A percentile compares a stretch with the other conserved stretches of the same genome.
phyloP scores from a whole-genome alignment of 345 rosid genomes.

The Sisymbrium altissimum region DNA sequence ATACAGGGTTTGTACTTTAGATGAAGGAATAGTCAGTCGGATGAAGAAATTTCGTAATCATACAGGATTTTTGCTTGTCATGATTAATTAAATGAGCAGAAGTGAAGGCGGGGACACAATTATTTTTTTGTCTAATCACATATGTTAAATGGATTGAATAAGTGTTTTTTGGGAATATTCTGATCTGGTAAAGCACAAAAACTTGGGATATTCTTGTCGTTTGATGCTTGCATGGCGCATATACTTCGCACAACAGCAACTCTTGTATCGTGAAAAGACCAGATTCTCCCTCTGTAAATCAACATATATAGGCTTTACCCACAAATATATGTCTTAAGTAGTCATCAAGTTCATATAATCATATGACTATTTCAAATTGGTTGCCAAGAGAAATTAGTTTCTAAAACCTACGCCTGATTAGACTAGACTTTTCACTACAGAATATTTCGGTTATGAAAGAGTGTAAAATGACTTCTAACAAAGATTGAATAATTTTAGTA shows the following conservation, averaged over 20 bases:
- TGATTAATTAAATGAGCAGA: not conserved
- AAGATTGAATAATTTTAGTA: not conserved
- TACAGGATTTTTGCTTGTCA: not conserved
- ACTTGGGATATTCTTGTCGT: constrained; percentile 29
- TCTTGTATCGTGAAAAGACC: not conserved
- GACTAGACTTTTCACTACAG: not conserved
- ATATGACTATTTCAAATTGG: not conserved
- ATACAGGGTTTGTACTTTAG: not conserved
- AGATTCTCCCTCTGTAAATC: not conserved
- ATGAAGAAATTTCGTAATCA: not conserved
- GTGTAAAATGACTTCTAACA: not conserved
- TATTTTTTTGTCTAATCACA: constrained; percentile 8
- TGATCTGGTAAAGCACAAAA: constrained; percentile 19
- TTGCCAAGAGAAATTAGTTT: not conserved
- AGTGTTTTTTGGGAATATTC: constrained; percentile 28
- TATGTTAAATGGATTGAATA: not conserved
- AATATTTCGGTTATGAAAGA: not conserved
- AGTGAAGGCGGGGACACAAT: constrained; percentile 1
- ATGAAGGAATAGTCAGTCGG: not conserved
- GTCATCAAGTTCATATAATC: not conserved
- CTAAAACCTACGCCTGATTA: not conserved
- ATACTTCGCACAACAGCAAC: constrained; percentile 14
- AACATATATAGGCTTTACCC: not conserved
- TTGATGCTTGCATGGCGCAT: constrained; percentile 34
- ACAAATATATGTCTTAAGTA: not conserved